A percentile compares a stretch with the other conserved stretches of the same genome.
Conservation (phyloP, 441 rosid genomes). For the Biscutella laevigata region DNA sequence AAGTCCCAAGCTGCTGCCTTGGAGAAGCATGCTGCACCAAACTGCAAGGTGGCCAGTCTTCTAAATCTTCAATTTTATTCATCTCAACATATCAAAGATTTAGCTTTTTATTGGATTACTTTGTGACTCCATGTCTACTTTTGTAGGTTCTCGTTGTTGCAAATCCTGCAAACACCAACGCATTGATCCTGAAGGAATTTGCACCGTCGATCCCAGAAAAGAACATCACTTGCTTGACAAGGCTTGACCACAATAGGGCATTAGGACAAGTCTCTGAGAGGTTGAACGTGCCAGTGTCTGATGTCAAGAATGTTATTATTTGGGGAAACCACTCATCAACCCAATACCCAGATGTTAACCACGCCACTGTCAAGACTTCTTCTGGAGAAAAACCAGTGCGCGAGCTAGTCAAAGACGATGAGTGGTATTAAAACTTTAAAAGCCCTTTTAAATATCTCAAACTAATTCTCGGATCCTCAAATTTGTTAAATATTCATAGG, state of each 20-base stretch:
- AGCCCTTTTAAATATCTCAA: not conserved
- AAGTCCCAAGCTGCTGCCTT: constrained; percentile 88
- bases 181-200: constrained; percentile 75
- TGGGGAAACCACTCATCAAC: constrained; percentile 88
- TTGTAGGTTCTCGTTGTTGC: constrained; percentile 75
- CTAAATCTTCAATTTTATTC: not conserved
- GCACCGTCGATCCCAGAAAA: constrained; percentile 73
- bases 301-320: constrained; percentile 70
- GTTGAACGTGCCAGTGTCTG: constrained; percentile 51
- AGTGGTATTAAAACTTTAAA: constrained; percentile 32
- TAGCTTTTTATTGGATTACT: not conserved
- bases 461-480: not conserved
- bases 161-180: constrained; percentile 82
- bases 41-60: constrained; percentile 64
- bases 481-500: constrained; percentile 29
- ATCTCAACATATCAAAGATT: not conserved
- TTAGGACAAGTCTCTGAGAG: constrained; percentile 69
- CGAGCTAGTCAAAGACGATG: constrained; percentile 67
- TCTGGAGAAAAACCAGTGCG: constrained; percentile 54
- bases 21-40: constrained; percentile 75
- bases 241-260: constrained; percentile 81
- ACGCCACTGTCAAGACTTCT: constrained; percentile 59
- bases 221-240: constrained; percentile 73
- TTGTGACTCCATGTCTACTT: not conserved
- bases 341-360: constrained; percentile 79